phyloP scores from a whole-genome alignment of 2,329 filamentous ascomycete genomes.

The Mycosphaerella sp. region DNA sequence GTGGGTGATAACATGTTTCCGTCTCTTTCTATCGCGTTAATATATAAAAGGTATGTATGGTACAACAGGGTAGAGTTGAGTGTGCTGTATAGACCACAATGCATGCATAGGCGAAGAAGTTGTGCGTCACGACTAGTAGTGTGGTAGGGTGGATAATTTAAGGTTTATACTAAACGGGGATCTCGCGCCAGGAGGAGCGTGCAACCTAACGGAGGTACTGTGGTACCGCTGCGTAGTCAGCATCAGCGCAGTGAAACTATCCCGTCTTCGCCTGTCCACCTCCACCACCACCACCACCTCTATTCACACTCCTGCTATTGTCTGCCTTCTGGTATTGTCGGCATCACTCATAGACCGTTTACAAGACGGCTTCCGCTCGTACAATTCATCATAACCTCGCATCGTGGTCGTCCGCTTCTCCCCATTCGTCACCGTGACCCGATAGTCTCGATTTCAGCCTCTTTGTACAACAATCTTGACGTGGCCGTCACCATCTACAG shows the following conservation, averaged over 20 bases:
- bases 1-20: constrained; percentile 8
- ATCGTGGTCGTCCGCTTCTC: not conserved
- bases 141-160: not conserved
- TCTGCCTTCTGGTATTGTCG: not conserved
- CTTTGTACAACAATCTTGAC: not conserved
- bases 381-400: not conserved
- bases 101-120: not conserved
- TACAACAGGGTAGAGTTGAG: no score
- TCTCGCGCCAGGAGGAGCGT: not conserved
- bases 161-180: not conserved
- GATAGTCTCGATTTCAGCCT: not conserved
- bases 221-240: no score
- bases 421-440: not conserved
- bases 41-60: not conserved
- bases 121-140: not conserved
- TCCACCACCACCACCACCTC: not conserved
- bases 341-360: not conserved
- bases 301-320: not conserved
- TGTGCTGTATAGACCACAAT: no score
- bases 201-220: no score
- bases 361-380: not conserved
- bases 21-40: not conserved
- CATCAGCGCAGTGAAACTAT: no score
- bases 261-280: not conserved
- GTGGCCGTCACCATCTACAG: not conserved